Percentiles rank a stretch among this genome's conserved stretches.
These are phyloP conservation scores for Aspergillus pseudoglaucus DNA, from an alignment of 2,329 filamentous ascomycete species.

Conservation along the genomic window DNA sequence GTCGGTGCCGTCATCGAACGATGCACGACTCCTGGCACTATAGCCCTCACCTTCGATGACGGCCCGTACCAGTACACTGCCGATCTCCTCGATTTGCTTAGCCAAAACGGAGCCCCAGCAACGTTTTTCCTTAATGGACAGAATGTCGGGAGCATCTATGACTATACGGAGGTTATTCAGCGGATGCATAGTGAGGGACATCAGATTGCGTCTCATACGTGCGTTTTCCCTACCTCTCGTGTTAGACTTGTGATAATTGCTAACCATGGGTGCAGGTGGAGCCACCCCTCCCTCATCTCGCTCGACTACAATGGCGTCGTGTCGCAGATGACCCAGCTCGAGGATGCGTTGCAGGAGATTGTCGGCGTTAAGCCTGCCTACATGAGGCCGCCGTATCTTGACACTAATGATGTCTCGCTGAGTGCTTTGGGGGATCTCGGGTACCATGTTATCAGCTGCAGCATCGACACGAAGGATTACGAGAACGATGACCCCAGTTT, in stretches of 20 bases:
- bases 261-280: constrained; percentile 23
- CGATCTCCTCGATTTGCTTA: constrained; percentile 53
- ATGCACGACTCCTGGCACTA: constrained; percentile 43
- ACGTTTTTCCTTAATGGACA: constrained; percentile 58
- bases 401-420: constrained; percentile 26
- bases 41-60: constrained; percentile 61
- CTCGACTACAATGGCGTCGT: constrained; percentile 27
- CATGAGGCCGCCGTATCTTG: constrained; percentile 43
- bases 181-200: constrained; percentile 35
- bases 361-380: constrained; percentile 43
- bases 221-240: constrained; percentile 4
- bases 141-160: constrained; percentile 28
- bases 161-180: constrained; percentile 21
- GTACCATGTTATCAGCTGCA: constrained; percentile 41
- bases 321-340: constrained; percentile 36
- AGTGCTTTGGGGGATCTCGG: constrained; percentile 34
- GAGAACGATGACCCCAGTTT: constrained; percentile 25
- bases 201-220: constrained; percentile 44
- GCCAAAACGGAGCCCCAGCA: constrained; percentile 51
- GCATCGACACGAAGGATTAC: constrained; percentile 41
- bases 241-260: neutral
- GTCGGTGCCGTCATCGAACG: constrained; percentile 40
- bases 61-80: constrained; percentile 55
- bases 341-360: constrained; percentile 34
- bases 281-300: constrained; percentile 33